Evolutionary conservation across 257 asterid genomes (phyloP).

Genomic region (Primulina tabacum): DNA sequence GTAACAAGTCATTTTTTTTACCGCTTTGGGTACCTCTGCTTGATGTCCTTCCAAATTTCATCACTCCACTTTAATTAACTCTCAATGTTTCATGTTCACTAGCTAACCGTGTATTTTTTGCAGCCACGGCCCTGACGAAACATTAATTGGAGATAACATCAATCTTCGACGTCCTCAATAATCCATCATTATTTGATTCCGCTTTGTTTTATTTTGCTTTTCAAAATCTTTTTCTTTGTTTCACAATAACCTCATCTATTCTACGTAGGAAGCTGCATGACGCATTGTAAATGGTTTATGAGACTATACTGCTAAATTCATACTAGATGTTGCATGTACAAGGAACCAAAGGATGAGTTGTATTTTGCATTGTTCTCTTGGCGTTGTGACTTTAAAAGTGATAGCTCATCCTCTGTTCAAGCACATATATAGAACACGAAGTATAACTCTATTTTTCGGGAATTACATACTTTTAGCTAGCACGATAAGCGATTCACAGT

Average conservation of each 20-base stretch:
- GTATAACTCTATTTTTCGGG: too few species aligned
- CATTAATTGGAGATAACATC: slow-evolving; percentile 44
- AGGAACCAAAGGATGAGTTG: neutral
- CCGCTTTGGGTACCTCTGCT: slow-evolving; percentile 7
- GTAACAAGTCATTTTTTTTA: slow-evolving; percentile 27
- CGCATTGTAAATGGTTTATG: too few species aligned
- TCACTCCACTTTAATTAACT: neutral
- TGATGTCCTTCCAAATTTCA: neutral
- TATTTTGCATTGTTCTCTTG: neutral
- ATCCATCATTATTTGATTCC: slow-evolving; percentile 9
- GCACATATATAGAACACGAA: neutral
- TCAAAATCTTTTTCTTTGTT: too few species aligned
- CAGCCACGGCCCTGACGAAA: slow-evolving; percentile 88
- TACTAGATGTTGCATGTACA: neutral
- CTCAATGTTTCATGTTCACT: slow-evolving; percentile 19
- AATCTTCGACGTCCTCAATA: slow-evolving; percentile 73
- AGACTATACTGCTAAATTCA: neutral
- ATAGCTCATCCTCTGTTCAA: neutral
- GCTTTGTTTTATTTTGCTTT: neutral
- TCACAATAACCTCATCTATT: neutral
- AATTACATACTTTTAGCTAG: too few species aligned
- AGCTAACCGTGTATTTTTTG: slow-evolving; percentile 24
- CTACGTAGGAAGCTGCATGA: neutral
- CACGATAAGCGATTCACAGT: too few species aligned
- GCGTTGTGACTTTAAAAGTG: neutral